A percentile compares a stretch with the other conserved stretches of the same genome.
These are phyloP conservation scores for Lophiotrema nucula DNA, from an alignment of 495 filamentous ascomycete species.

Conservation along the genomic window DNA sequence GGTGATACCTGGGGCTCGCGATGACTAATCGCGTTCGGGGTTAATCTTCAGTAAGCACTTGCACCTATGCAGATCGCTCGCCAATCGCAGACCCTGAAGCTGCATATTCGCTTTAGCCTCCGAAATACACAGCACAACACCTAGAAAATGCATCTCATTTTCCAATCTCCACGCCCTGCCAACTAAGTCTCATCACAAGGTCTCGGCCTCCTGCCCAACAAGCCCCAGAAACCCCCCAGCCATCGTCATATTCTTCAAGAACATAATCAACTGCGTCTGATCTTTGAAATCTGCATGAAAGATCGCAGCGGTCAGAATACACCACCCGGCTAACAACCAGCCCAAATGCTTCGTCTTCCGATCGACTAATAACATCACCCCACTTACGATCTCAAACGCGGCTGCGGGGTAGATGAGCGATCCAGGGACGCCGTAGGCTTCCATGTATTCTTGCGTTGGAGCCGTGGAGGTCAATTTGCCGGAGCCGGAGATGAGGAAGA, in stretches of 20 bases:
- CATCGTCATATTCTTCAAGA: neutral
- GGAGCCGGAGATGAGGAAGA: conserved; percentile 12
- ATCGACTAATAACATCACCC: neutral
- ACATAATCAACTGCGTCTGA: conserved; percentile 1
- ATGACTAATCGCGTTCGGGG: too few species aligned
- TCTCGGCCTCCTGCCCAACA: neutral
- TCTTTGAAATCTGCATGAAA: neutral
- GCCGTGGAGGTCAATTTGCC: neutral
- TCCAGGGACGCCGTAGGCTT: conserved; percentile 7
- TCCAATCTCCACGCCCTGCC: too few species aligned
- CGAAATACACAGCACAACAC: too few species aligned
- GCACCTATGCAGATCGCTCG: too few species aligned
- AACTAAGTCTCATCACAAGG: too few species aligned
- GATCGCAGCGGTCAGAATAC: neutral
- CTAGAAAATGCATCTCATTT: too few species aligned
- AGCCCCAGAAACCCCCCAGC: neutral
- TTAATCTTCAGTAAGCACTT: too few species aligned
- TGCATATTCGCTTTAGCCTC: too few species aligned
- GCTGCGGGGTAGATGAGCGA: neutral
- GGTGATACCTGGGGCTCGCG: too few species aligned
- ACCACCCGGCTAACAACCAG: neutral
- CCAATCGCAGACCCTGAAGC: too few species aligned
- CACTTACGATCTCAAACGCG: conserved; percentile 4
- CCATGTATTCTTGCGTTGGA: conserved; percentile 6
- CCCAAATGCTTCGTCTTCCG: neutral